Percentiles rank a stretch among this genome's conserved stretches.
phyloP scores from a whole-genome alignment of 306 rosid genomes.

The Acacia acuminata region DNA sequence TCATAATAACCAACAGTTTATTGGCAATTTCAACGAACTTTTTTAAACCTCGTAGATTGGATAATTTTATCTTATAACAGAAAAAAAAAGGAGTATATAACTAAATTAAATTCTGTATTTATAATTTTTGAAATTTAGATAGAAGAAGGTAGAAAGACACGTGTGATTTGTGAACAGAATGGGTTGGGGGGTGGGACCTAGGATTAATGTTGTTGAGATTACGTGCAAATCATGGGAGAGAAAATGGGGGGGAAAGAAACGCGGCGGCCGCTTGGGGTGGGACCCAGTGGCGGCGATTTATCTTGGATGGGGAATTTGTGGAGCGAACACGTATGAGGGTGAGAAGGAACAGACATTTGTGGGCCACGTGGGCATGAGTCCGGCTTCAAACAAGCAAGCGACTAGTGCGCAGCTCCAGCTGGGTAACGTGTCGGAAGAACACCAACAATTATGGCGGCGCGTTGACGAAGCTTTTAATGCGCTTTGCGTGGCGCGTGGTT shows the following conservation, averaged over 20 bases:
- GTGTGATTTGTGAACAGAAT: background rate
- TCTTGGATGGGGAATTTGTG: background rate
- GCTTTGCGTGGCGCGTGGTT: background rate
- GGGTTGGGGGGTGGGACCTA: background rate
- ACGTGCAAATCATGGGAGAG: background rate
- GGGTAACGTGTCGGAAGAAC: background rate
- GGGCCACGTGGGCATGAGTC: slow-evolving; percentile 7
- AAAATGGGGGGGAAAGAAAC: background rate
- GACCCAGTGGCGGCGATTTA: slow-evolving; percentile 11
- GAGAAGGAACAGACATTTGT: background rate
- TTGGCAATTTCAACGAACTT: no score
- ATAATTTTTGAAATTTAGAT: no score
- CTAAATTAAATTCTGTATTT: no score
- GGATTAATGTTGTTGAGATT: background rate
- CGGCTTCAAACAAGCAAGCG: background rate
- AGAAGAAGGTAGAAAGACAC: background rate
- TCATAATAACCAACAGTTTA: no score
- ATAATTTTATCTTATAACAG: no score
- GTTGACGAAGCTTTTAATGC: background rate
- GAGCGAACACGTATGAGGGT: background rate
- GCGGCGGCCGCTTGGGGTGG: slow-evolving; percentile 15
- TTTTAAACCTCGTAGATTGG: no score
- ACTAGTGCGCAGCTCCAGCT: background rate
- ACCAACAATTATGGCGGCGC: background rate
- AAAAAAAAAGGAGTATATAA: no score